Percentiles rank a stretch among this genome's conserved stretches.
Evolutionary conservation across 2,329 filamentous ascomycete genomes (phyloP).

Genomic region (Venturia oleaginea): DNA sequence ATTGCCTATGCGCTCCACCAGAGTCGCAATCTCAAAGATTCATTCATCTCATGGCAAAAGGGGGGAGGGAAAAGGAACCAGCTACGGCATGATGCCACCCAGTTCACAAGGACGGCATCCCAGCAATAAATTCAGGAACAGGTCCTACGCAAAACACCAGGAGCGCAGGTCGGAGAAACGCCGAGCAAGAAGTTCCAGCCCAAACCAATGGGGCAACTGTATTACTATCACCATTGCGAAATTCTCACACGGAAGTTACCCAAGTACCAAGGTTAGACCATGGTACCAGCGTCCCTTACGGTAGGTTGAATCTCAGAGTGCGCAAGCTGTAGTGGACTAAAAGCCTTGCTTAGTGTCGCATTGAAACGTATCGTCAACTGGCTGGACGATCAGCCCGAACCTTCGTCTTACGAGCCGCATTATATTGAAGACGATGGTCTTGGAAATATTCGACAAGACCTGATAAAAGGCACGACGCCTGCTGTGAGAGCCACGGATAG

Average conservation of each 20-base stretch:
- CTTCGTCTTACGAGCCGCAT: background rate
- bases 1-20: background rate
- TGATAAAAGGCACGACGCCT: background rate
- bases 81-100: background rate
- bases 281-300: background rate
- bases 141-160: background rate
- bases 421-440: background rate
- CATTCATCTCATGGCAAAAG: background rate
- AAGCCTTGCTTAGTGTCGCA: background rate
- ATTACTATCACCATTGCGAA: background rate
- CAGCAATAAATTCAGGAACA: background rate
- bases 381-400: background rate
- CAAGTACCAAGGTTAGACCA: background rate
- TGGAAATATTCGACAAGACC: background rate
- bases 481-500: background rate
- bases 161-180: background rate
- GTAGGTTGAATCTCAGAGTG: background rate
- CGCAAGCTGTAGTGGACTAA: background rate
- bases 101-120: background rate
- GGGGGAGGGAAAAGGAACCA: background rate
- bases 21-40: background rate
- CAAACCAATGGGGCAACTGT: background rate
- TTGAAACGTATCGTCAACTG: background rate
- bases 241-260: background rate
- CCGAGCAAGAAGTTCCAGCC: background rate